Conservation (phyloP, 2,329 filamentous ascomycete genomes). For the Beauveria bassiana region DNA sequence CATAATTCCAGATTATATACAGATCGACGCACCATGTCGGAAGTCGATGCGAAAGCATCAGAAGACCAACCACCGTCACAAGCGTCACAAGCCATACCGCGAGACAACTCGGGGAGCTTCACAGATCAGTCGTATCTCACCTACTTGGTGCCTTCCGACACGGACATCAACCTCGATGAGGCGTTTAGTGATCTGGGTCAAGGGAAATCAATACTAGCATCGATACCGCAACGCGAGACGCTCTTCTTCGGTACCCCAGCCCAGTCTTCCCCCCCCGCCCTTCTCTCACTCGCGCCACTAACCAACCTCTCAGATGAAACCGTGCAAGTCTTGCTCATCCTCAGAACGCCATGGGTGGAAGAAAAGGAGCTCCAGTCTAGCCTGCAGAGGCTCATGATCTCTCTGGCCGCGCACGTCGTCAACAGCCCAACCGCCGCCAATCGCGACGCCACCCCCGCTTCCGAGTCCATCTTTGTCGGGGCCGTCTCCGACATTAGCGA, state of each 20-base stretch:
- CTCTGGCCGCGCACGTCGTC: slow-evolving; percentile 57
- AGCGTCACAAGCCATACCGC: neutral
- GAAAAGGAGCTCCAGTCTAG: slow-evolving; percentile 50
- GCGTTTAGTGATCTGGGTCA: slow-evolving; percentile 36
- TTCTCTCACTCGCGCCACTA: slow-evolving; percentile 29
- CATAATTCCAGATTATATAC: neutral
- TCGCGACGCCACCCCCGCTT: slow-evolving; percentile 31
- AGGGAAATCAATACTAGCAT: slow-evolving; percentile 43
- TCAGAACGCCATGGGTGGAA: slow-evolving; percentile 55
- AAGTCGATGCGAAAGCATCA: neutral
- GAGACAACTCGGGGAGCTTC: slow-evolving; percentile 29
- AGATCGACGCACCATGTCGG: slow-evolving; percentile 5
- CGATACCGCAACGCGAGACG: slow-evolving; percentile 53
- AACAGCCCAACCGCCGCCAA: slow-evolving; percentile 45
- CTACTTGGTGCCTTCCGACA: slow-evolving; percentile 52
- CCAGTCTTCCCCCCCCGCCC: slow-evolving; percentile 13
- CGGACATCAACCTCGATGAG: slow-evolving; percentile 46
- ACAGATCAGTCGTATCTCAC: slow-evolving; percentile 51
- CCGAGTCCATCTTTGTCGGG: slow-evolving; percentile 53
- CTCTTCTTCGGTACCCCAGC: slow-evolving; percentile 61
- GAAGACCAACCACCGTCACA: neutral
- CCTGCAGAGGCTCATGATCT: slow-evolving; percentile 55
- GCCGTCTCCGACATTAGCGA: slow-evolving; percentile 41
- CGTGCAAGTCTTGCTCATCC: slow-evolving; percentile 58
- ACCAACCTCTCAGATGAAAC: slow-evolving; percentile 57